A percentile compares a stretch with the other conserved stretches of the same genome.
Evolutionary conservation across 345 rosid species (phyloP).

Genomic region (Trapa incisa): DNA sequence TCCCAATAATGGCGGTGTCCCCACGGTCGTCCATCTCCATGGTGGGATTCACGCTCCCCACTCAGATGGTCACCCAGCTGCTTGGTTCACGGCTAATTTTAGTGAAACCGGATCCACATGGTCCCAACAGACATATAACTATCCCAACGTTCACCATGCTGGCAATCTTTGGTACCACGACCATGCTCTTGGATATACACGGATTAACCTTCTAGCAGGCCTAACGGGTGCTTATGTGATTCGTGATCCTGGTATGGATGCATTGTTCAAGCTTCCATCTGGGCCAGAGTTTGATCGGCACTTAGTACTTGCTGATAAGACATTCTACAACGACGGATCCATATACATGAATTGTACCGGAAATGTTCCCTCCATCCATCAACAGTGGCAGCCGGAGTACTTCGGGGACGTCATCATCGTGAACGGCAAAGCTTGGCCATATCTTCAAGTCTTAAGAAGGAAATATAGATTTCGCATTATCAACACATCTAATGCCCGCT

Average conservation of each 20-base stretch:
- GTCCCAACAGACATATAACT: conserved; percentile 5
- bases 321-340: conserved; percentile 14
- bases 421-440: conserved; percentile 18
- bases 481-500: no score
- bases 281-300: conserved; percentile 12
- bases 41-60: conserved; percentile 10
- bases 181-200: conserved; percentile 12
- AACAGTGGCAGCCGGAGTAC: conserved; percentile 1
- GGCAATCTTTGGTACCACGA: conserved; percentile 20
- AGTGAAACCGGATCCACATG: conserved; percentile 8
- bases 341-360: conserved; percentile 15
- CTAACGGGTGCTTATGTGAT: conserved; percentile 9
- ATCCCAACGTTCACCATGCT: conserved; percentile 10
- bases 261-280: conserved; percentile 2
- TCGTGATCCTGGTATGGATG: conserved; percentile 6
- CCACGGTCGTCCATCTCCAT: conserved; percentile 20
- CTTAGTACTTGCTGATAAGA: conserved; percentile 14
- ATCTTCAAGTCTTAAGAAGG: conserved; percentile 6
- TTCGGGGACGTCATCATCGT: conserved; percentile 11
- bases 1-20: conserved; percentile 13
- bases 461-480: no score
- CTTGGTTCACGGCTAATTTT: conserved; percentile 16
- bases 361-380: conserved; percentile 13
- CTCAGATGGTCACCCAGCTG: conserved; percentile 9
- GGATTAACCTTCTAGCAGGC: conserved; percentile 18